Conservation (phyloP, 305 asterid species). For the Salvia sclarea region DNA sequence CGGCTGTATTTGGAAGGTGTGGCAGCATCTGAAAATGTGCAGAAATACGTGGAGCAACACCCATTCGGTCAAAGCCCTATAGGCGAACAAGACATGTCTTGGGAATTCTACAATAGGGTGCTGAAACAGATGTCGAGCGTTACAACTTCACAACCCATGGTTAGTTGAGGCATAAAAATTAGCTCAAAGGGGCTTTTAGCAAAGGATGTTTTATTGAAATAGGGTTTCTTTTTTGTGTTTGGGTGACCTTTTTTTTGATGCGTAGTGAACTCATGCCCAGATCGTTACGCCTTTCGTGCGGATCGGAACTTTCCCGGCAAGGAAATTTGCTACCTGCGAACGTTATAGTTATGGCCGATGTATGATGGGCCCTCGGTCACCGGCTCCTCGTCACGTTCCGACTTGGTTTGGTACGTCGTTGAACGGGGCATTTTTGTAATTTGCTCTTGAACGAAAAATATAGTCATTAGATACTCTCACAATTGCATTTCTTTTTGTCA, state of each 20-base stretch:
- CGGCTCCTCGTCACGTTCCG: too few species aligned
- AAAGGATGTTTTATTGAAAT: not conserved
- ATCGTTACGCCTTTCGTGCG: too few species aligned
- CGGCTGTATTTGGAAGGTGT: constrained; percentile 78
- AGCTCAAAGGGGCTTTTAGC: not conserved
- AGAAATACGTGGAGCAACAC: constrained; percentile 60
- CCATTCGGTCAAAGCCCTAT: constrained; percentile 87
- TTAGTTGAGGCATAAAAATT: not conserved
- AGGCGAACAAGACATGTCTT: constrained; percentile 47
- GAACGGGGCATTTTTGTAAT: not conserved
- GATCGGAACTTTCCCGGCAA: too few species aligned
- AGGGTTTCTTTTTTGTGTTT: too few species aligned
- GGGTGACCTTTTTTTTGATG: too few species aligned
- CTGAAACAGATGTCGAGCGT: constrained; percentile 40
- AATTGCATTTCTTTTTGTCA: not conserved
- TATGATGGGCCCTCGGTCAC: too few species aligned
- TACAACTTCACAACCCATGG: not conserved
- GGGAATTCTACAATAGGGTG: constrained; percentile 71
- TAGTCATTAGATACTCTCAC: too few species aligned
- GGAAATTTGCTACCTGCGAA: too few species aligned
- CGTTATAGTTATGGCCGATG: too few species aligned
- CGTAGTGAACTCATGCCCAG: not conserved
- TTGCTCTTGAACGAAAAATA: not conserved
- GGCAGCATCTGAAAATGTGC: constrained; percentile 49
- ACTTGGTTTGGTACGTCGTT: not conserved